Conservation (phyloP, 2,329 filamentous ascomycete species). For the Ophiostoma sp. region DNA sequence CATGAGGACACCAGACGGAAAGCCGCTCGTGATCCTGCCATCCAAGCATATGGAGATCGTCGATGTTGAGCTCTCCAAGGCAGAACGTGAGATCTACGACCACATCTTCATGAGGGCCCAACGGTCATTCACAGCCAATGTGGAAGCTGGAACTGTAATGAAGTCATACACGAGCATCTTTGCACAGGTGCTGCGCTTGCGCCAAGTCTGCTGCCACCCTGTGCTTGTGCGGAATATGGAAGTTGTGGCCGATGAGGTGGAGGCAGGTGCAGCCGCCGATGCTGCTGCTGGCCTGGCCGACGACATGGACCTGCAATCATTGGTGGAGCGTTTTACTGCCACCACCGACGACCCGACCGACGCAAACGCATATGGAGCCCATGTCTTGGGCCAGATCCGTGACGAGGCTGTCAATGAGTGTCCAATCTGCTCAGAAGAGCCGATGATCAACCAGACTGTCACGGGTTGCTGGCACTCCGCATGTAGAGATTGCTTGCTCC, state of each 20-base stretch:
- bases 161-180: constrained; percentile 97
- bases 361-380: constrained; percentile 70
- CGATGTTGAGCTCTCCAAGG: constrained; percentile 74
- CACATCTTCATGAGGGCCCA: constrained; percentile 81
- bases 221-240: constrained; percentile 79
- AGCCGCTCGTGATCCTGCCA: constrained; percentile 70
- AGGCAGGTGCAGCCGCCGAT: constrained; percentile 71
- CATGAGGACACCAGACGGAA: constrained; percentile 88
- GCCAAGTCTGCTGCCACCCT: constrained; percentile 92
- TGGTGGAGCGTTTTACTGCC: constrained; percentile 79
- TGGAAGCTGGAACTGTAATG: constrained; percentile 86
- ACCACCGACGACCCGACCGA: constrained; percentile 57
- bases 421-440: constrained; percentile 89
- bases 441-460: constrained; percentile 89
- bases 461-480: constrained; percentile 97
- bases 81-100: constrained; percentile 87
- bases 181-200: constrained; percentile 85
- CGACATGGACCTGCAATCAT: constrained; percentile 87
- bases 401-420: constrained; percentile 85
- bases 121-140: constrained; percentile 74
- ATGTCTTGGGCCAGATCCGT: constrained; percentile 86
- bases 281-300: constrained; percentile 76
- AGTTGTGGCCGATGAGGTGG: constrained; percentile 80
- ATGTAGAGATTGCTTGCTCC: constrained; percentile 86
- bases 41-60: constrained; percentile 78